A percentile compares a stretch with the other conserved stretches of the same genome.
phyloP scores from a whole-genome alignment of 306 rosid species.

The Senna siamea region DNA sequence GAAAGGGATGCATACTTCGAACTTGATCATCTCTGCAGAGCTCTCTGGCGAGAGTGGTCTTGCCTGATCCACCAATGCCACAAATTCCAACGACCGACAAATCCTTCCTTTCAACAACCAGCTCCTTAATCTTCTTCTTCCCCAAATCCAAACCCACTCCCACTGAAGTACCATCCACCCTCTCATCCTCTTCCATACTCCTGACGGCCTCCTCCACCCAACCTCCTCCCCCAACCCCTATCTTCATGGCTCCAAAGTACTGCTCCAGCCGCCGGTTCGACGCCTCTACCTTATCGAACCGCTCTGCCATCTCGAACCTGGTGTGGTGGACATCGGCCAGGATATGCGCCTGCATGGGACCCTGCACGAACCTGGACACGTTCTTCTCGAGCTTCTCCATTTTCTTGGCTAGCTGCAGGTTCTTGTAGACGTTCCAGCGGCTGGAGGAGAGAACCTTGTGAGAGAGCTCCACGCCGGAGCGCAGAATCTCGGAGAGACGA shows the following conservation, averaged over 20 bases:
- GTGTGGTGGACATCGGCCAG: constrained; percentile 80
- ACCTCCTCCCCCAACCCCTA: constrained; percentile 62
- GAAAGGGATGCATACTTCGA: constrained; percentile 58
- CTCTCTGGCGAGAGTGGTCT: constrained; percentile 85
- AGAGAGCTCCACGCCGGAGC: constrained; percentile 63
- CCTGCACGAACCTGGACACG: constrained; percentile 54
- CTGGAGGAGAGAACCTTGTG: constrained; percentile 56
- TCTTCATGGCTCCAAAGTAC: constrained; percentile 63
- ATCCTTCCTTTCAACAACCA: constrained; percentile 54
- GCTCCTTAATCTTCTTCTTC: constrained; percentile 70
- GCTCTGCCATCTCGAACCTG: constrained; percentile 54
- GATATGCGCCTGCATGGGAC: constrained; percentile 67
- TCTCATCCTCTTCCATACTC: constrained; percentile 59
- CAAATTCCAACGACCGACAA: constrained; percentile 60
- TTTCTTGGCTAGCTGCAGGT: constrained; percentile 60
- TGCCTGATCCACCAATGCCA: constrained; percentile 96
- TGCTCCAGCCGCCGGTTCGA: constrained; percentile 48
- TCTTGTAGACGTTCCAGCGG: constrained; percentile 82
- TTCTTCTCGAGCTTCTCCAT: constrained; percentile 82
- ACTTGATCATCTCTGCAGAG: constrained; percentile 69
- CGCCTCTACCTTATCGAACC: constrained; percentile 67
- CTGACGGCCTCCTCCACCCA: constrained; percentile 77
- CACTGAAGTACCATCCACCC: constrained; percentile 43
- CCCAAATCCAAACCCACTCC: constrained; percentile 61
- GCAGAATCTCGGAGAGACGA: constrained; percentile 65